Percentiles rank a stretch among this genome's conserved stretches.
Conservation (phyloP, 129 eudicot species). For the Artemisia tridentata region DNA sequence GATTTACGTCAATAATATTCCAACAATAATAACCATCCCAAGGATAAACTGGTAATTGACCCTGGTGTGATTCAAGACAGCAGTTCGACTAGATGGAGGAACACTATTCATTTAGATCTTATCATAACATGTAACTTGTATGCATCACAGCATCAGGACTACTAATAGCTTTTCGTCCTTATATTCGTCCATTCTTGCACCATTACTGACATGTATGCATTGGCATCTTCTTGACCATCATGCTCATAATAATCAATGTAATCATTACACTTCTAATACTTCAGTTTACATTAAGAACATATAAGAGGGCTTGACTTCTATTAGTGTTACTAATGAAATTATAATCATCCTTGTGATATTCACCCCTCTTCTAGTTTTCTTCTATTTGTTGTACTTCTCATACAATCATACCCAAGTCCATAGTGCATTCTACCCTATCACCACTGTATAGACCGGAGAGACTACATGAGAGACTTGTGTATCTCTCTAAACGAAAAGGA, state of each 20-base stretch:
- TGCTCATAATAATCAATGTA: background rate
- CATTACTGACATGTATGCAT: background rate
- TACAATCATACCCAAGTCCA: no score
- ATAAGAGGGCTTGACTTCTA: background rate
- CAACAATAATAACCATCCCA: background rate
- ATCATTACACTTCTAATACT: background rate
- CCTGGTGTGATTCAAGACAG: no score
- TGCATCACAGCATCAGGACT: no score
- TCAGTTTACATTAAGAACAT: background rate
- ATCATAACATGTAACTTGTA: background rate
- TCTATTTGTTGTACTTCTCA: no score
- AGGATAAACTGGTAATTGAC: background rate
- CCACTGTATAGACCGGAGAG: no score
- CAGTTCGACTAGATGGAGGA: no score
- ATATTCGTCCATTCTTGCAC: no score
- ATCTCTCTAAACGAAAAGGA: no score
- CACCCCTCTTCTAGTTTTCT: no score
- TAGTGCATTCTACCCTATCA: no score
- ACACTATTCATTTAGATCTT: background rate
- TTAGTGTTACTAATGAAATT: background rate
- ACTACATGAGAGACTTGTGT: no score
- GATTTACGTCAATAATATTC: conserved; percentile 51
- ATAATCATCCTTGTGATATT: background rate
- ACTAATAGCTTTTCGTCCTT: no score
- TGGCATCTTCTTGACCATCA: background rate